Percentiles rank a stretch among this genome's conserved stretches.
phyloP scores from a whole-genome alignment of 805 yeast species.

The Kodamaea kakaduensis region DNA sequence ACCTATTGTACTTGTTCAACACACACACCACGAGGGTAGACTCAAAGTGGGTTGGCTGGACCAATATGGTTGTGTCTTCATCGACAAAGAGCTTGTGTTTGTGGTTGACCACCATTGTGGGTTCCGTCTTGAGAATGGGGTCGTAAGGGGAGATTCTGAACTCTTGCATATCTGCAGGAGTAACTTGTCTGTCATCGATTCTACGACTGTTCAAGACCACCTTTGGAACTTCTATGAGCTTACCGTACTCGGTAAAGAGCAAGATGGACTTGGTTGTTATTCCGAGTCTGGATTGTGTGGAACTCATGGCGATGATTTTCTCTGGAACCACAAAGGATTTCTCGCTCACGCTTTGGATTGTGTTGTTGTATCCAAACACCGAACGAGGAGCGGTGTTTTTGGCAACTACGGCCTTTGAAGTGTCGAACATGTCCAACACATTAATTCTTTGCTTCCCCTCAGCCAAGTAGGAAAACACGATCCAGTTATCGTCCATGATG shows the following conservation, averaged over 20 bases:
- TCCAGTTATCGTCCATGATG: constrained; percentile 79
- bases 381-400: constrained; percentile 19
- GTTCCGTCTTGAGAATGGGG: constrained; percentile 48
- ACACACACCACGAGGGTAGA: constrained; percentile 73
- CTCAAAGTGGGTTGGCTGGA: constrained; percentile 62
- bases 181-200: constrained; percentile 50
- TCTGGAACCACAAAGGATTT: constrained; percentile 65
- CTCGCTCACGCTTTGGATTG: constrained; percentile 45
- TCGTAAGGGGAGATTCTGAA: constrained; percentile 62
- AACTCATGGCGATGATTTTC: constrained; percentile 46
- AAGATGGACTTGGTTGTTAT: constrained; percentile 66
- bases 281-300: constrained; percentile 37
- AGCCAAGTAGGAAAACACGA: constrained; percentile 63
- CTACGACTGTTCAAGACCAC: constrained; percentile 64
- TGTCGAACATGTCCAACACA: constrained; percentile 78
- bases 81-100: constrained; percentile 26
- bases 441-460: constrained; percentile 56
- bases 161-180: constrained; percentile 51
- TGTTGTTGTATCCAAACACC: constrained; percentile 28
- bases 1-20: constrained; percentile 58
- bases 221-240: constrained; percentile 68
- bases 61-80: constrained; percentile 20
- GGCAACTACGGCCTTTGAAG: constrained; percentile 46
- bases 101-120: constrained; percentile 33
- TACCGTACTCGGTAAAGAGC: constrained; percentile 55